A percentile compares a stretch with the other conserved stretches of the same genome.
Conservation (phyloP, 192 early-diverging fungal species). For the Globomyces pollinis-pini region DNA sequence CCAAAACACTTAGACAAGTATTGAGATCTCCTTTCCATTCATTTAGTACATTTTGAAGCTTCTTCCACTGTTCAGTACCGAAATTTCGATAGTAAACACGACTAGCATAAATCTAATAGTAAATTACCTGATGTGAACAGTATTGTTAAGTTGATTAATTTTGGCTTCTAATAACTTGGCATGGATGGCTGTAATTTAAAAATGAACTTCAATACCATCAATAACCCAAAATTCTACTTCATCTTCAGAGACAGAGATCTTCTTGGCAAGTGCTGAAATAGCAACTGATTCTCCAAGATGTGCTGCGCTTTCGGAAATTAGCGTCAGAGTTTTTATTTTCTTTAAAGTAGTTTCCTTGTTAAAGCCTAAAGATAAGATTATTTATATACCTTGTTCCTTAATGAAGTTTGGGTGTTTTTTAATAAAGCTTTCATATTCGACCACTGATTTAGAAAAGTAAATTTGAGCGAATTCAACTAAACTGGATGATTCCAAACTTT, state of each 20-base stretch:
- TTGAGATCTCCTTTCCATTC: constrained; percentile 75
- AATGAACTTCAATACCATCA: no score
- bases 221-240: constrained; percentile 96
- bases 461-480: constrained; percentile 65
- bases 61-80: constrained; percentile 72
- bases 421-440: constrained; percentile 55
- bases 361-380: not conserved
- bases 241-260: constrained; percentile 62
- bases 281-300: constrained; percentile 61
- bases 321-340: constrained; percentile 83
- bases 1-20: constrained; percentile 47
- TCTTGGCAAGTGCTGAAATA: constrained; percentile 65
- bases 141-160: constrained; percentile 84
- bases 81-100: constrained; percentile 83
- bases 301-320: constrained; percentile 69
- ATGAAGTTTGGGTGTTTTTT: constrained; percentile 45
- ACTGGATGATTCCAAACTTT: constrained; percentile 40
- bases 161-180: constrained; percentile 88
- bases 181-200: no score
- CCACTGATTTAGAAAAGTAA: constrained; percentile 59
- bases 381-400: constrained; percentile 39
- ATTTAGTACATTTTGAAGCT: constrained; percentile 55
- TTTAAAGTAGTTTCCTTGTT: constrained; percentile 44
- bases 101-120: constrained; percentile 34
- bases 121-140: constrained; percentile 55